Conservation (phyloP, 371 early-diverging fungal species). For the Haplosporangium sp. region DNA sequence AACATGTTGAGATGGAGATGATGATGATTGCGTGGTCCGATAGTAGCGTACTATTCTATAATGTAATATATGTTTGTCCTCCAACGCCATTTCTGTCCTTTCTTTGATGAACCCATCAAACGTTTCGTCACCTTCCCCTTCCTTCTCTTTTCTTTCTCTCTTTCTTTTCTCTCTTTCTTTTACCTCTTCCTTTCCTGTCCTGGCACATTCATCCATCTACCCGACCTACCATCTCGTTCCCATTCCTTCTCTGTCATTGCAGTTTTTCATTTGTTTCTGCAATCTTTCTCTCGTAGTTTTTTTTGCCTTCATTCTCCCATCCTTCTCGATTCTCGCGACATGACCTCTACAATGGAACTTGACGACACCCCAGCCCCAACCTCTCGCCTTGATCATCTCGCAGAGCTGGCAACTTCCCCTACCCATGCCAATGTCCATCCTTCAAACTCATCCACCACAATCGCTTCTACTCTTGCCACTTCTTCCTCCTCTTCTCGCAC, state of each 20-base stretch:
- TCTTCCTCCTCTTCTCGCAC: slow-evolving; percentile 15
- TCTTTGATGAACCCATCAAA: neutral
- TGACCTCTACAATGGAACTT: slow-evolving; percentile 35
- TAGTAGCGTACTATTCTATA: too few relatives aligned
- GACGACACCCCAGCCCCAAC: slow-evolving; percentile 44
- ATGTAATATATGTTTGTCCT: neutral
- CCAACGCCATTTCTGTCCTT: slow-evolving; percentile 6
- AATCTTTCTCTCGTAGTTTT: slow-evolving; percentile 9
- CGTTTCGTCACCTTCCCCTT: slow-evolving; percentile 1
- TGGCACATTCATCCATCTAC: neutral
- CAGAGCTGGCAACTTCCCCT: slow-evolving; percentile 46
- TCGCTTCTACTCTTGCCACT: slow-evolving; percentile 6
- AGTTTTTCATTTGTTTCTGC: neutral
- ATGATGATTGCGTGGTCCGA: too few relatives aligned
- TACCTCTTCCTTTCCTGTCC: neutral
- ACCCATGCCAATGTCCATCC: slow-evolving; percentile 35
- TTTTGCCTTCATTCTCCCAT: neutral
- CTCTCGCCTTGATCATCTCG: slow-evolving; percentile 50
- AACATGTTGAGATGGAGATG: too few relatives aligned
- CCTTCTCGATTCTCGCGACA: neutral
- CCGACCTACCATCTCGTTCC: neutral
- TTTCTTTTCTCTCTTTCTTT: neutral
- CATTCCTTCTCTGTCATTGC: neutral
- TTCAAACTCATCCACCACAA: slow-evolving; percentile 18
- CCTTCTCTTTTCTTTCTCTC: neutral